These are phyloP conservation scores for Hymenoscyphus fructigenus DNA, from an alignment of 2,329 filamentous ascomycete genomes.

Conservation along the genomic window DNA sequence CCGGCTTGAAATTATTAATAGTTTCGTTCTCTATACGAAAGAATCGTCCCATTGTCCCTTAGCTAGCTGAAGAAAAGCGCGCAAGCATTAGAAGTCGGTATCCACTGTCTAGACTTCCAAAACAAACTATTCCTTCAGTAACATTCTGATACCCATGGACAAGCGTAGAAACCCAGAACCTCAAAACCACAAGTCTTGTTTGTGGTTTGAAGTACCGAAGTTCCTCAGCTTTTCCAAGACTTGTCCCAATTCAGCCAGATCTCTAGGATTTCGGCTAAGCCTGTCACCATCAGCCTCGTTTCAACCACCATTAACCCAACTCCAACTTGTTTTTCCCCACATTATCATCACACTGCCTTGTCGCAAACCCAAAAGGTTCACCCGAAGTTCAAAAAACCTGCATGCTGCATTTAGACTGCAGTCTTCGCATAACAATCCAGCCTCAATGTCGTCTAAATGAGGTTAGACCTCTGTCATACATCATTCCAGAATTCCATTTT, in stretches of 20 bases:
- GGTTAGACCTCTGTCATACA: conserved; percentile 6
- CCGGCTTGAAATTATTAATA: background rate
- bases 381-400: conserved; percentile 8
- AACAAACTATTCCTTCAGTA: background rate
- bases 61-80: background rate
- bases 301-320: background rate
- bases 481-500: background rate
- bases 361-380: conserved; percentile 12
- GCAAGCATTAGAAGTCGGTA: background rate
- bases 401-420: conserved; percentile 3
- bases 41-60: background rate
- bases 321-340: conserved; percentile 4
- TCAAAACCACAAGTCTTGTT: background rate
- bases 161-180: background rate
- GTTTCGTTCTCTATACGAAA: background rate
- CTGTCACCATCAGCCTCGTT: conserved; percentile 2
- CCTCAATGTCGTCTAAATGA: conserved; percentile 5
- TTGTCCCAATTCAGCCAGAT: conserved; percentile 12
- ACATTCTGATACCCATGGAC: background rate
- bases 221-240: background rate
- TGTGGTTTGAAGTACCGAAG: background rate
- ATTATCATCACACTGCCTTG: conserved; percentile 6
- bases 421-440: conserved; percentile 4
- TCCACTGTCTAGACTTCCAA: background rate
- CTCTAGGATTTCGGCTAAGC: conserved; percentile 10